Base-by-base conservation (phyloP, 2,329 filamentous ascomycete genomes). In the Aspergillus texensis region DNA sequence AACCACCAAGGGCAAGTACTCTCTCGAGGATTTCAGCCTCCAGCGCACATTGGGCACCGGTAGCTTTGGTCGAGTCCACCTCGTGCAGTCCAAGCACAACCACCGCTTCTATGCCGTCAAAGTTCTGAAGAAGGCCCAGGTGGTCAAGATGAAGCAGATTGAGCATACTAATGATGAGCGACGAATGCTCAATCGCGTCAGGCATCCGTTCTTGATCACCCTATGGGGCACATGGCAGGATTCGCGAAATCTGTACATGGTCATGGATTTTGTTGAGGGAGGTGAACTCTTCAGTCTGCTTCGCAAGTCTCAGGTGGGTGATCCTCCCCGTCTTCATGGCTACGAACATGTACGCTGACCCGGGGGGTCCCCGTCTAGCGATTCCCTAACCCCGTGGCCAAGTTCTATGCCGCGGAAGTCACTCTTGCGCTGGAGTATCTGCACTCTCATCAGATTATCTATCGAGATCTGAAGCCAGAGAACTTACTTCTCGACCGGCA, bases 131-230 rank as follows among this genome's bases (percentile, higher is more conserved):
- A 99, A 99, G 86, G 90, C 90, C 56, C 95, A 99, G 81, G 94
- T 99, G 60, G 93, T 99, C 79, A 97, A 97, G 84, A 98, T 99
- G 95, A 99, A 99, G 87, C 95, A 99, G 81, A 93, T 99, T 65
- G 95, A 99, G 81, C 95, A 99, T 82, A 99, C 95, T 70, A 99
- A 99, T 75, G 95, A 99, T 80, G 95, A 99, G 83, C 87, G 95
- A 70, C 89, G 88, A 72, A 99, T 99, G 95, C 83, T 99, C 73
- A 92, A 93, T 77, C 91, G 96, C 78, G 95, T 98, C 78, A 96
- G 97, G 79, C 94, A 99, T 80, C 94, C 95, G 14, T 99, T 99
- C 81, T 84, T 99, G 67, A 95, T 99, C 76, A 99, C 95, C 1
- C 84, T 99, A 46, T 99, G 95, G 95, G 95, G 95, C 63, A 99